phyloP scores from a whole-genome alignment of 495 filamentous ascomycete genomes.

The Aspergillus cristatus region DNA sequence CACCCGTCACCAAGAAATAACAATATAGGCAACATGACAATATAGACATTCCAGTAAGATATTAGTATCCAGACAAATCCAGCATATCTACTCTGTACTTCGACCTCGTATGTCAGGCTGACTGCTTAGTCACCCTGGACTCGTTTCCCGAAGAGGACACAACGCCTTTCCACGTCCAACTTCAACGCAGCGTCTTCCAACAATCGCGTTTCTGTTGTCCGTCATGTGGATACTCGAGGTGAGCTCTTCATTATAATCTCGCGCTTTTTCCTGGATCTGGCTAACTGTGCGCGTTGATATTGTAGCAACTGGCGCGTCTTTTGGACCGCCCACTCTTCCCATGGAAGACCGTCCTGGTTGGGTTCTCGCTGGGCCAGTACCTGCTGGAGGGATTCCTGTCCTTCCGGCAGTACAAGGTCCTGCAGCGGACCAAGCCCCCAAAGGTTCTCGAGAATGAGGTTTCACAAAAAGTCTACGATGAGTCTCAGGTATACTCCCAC shows the following conservation, averaged over 20 bases:
- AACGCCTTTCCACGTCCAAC: no score
- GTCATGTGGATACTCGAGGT: constrained; percentile 39
- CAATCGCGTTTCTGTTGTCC: constrained; percentile 16
- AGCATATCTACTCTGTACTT: neutral
- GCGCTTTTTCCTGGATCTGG: constrained; percentile 1
- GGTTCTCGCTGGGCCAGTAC: constrained; percentile 85
- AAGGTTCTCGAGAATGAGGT: constrained; percentile 80
- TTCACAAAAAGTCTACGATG: constrained; percentile 83
- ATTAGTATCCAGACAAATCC: neutral
- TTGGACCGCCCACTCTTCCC: constrained; percentile 90
- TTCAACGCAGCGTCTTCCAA: constrained; percentile 14
- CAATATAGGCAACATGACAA: no score
- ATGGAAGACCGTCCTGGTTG: constrained; percentile 93
- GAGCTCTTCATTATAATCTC: constrained; percentile 4
- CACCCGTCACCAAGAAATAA: no score
- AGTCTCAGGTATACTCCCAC: constrained; percentile 60
- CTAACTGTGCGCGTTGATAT: constrained; percentile 7
- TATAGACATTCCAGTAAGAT: no score
- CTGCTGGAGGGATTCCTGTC: constrained; percentile 78
- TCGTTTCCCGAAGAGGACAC: no score
- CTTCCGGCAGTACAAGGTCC: constrained; percentile 75
- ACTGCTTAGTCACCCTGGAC: neutral
- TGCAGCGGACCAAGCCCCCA: constrained; percentile 69
- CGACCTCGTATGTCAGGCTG: neutral
- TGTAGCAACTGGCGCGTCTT: constrained; percentile 72